Evolutionary conservation across 371 early-diverging fungal genomes (phyloP).

Genomic region (Saksenaea vasiformis): DNA sequence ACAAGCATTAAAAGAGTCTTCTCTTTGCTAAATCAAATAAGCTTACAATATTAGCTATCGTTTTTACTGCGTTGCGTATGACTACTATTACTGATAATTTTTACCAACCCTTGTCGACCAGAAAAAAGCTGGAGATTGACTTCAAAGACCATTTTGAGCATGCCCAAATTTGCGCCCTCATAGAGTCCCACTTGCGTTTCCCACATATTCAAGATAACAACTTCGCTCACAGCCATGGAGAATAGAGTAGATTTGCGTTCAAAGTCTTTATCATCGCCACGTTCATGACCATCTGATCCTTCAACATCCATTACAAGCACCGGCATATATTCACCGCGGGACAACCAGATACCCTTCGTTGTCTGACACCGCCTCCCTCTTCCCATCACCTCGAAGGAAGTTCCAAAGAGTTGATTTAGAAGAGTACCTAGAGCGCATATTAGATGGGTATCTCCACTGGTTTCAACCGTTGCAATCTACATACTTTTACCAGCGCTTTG

Average conservation of each 20-base stretch:
- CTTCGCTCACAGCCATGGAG: constrained; percentile 94
- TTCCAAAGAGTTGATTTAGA: constrained; percentile 92
- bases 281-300: constrained; percentile 98
- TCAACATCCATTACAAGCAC: constrained; percentile 97
- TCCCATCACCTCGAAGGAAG: constrained; percentile 93
- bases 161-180: constrained; percentile 98
- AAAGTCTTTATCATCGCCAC: constrained; percentile 98
- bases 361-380: constrained; percentile 86
- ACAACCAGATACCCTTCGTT: constrained; percentile 97
- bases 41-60: too few species aligned
- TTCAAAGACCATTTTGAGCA: constrained; percentile 97
- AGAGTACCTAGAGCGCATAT: constrained; percentile 50
- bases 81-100: too few species aligned
- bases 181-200: constrained; percentile 97
- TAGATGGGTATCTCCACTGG: too few species aligned
- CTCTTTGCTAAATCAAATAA: constrained; percentile 55
- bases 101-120: constrained; percentile 56
- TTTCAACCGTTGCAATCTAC: too few species aligned
- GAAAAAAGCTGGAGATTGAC: constrained; percentile 97
- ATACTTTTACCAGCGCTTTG: too few species aligned
- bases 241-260: constrained; percentile 98
- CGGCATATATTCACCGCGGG: constrained; percentile 79
- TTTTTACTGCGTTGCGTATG: too few species aligned
- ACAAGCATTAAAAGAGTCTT: constrained; percentile 95
- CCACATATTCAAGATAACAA: constrained; percentile 96